Evolutionary conservation across 1,139 yeast genomes (phyloP).

Genomic region (Suhomyces terraborum): DNA sequence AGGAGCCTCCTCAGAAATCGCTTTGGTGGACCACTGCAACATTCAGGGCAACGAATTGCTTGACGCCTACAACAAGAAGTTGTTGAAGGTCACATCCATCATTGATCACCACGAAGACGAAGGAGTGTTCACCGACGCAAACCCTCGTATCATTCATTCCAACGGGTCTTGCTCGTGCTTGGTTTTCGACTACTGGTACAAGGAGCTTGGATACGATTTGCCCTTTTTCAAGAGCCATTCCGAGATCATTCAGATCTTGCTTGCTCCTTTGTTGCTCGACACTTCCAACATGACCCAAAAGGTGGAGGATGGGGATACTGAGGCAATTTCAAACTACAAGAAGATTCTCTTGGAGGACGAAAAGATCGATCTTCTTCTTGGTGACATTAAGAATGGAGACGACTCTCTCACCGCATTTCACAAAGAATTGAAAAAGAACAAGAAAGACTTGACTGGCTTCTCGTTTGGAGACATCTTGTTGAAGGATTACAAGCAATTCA

Average conservation of each 20-base stretch:
- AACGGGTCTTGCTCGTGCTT: slow-evolving; percentile 81
- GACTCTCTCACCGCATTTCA: slow-evolving; percentile 28
- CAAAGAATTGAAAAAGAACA: slow-evolving; percentile 51
- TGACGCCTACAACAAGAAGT: slow-evolving; percentile 23
- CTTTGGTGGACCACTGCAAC: slow-evolving; percentile 82
- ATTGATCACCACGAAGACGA: slow-evolving; percentile 91
- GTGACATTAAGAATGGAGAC: neutral
- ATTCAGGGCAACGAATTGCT: slow-evolving; percentile 53
- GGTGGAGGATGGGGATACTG: slow-evolving; percentile 55
- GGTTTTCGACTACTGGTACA: slow-evolving; percentile 63
- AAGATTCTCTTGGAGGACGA: slow-evolving; percentile 16
- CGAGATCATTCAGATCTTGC: slow-evolving; percentile 51
- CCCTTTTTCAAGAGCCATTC: slow-evolving; percentile 20
- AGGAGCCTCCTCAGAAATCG: slow-evolving; percentile 33
- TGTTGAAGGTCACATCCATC: slow-evolving; percentile 53
- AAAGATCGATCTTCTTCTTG: neutral
- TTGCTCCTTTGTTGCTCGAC: slow-evolving; percentile 74
- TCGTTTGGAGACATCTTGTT: slow-evolving; percentile 60
- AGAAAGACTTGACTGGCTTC: slow-evolving; percentile 64
- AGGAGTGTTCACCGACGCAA: slow-evolving; percentile 42
- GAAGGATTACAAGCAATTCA: slow-evolving; percentile 83
- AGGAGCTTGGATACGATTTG: slow-evolving; percentile 24
- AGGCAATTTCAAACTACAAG: slow-evolving; percentile 43
- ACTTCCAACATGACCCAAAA: slow-evolving; percentile 65
- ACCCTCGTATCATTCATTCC: slow-evolving; percentile 61